A percentile compares a stretch with the other conserved stretches of the same genome.
Evolutionary conservation across 176 grass and related monocot species (phyloP).

Genomic region (Eleusine indica): DNA sequence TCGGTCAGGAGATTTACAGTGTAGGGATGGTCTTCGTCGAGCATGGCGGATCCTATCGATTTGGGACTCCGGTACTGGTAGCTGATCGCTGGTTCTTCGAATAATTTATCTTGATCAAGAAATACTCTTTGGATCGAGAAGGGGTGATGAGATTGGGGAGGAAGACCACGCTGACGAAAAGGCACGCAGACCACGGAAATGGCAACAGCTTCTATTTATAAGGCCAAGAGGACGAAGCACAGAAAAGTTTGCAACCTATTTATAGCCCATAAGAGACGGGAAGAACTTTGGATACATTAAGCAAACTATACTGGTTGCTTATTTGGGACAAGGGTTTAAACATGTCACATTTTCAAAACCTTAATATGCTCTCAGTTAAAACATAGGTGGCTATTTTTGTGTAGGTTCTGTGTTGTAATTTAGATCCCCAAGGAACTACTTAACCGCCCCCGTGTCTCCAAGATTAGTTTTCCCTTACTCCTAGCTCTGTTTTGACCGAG

Average conservation of each 20-base stretch:
- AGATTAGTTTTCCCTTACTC: conserved; percentile 54
- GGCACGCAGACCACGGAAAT: conserved; percentile 33
- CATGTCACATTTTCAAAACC: conserved; percentile 33
- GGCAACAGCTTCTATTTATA: conserved; percentile 57
- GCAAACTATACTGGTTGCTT: conserved; percentile 40
- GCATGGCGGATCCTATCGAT: conserved; percentile 38
- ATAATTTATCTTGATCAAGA: not conserved
- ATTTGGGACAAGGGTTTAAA: conserved; percentile 43
- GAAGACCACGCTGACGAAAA: not conserved
- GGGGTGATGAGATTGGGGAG: not conserved
- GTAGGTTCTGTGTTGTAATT: conserved; percentile 40
- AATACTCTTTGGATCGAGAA: not conserved
- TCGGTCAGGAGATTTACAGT: conserved; percentile 31
- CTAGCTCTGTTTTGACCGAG: conserved; percentile 50
- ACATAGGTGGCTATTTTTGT: conserved; percentile 50
- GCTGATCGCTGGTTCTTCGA: not conserved
- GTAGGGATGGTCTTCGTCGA: conserved; percentile 34
- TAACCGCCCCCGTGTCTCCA: conserved; percentile 29
- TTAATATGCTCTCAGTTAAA: conserved; percentile 13
- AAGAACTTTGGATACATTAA: conserved; percentile 46
- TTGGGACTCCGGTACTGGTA: not conserved
- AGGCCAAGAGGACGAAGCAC: conserved; percentile 31
- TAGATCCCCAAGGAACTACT: conserved; percentile 20
- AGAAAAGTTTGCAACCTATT: conserved; percentile 36
- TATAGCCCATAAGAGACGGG: conserved; percentile 53